Base-by-base conservation (phyloP, 2,329 filamentous ascomycete genomes). In the Neofusicoccum ribis region DNA sequence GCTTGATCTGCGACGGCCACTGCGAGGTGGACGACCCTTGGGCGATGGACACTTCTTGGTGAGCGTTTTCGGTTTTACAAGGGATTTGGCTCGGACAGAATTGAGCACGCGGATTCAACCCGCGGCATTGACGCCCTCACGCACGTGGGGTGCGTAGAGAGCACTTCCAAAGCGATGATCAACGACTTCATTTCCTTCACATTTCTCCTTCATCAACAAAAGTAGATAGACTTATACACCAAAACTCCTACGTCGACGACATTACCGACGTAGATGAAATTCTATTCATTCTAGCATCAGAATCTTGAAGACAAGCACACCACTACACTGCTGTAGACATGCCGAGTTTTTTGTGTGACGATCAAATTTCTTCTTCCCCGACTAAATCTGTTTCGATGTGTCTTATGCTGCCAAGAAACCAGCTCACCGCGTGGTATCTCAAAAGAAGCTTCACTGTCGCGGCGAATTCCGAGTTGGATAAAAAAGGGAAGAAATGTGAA, bases 341-440 rank as follows among this genome's bases (percentile, higher is more conserved):
- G 27, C 27, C 23, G 3, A 31, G 6, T 31, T 31, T 31, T 31
- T 31, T 31, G 5, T 31, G 27, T 31, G 27, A 31, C 27, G 27
- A 31, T 31, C 27, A 7, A 31, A 31, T 31, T 31, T 7, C 27
- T 31, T 31, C 27, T 31, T 7, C 27, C 27, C 27, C 27, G 27
- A 31, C 27, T 31, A 31, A 31, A 31, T 31, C 27, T 31, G 27
- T 31, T 31, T 31, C 27, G 27, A 39, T 39, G 9, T 39, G 37
- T 12, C 37, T 39, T 15, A 39, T 43, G 37, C 20, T 9, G 6
- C n/a, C 56, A 60, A 20, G 43, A 47, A 47, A 60, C 56, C 56
- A 60, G 56, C 43, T 60, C 56, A 60, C 56, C 31, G 56, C 56
- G 56, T 60, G 56, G 56, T 60, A 60, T 60, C 56, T 47, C 44